A percentile compares a stretch with the other conserved stretches of the same genome.
Evolutionary conservation across 2,329 filamentous ascomycete species (phyloP).

Genomic region (Orbilia brochopaga): DNA sequence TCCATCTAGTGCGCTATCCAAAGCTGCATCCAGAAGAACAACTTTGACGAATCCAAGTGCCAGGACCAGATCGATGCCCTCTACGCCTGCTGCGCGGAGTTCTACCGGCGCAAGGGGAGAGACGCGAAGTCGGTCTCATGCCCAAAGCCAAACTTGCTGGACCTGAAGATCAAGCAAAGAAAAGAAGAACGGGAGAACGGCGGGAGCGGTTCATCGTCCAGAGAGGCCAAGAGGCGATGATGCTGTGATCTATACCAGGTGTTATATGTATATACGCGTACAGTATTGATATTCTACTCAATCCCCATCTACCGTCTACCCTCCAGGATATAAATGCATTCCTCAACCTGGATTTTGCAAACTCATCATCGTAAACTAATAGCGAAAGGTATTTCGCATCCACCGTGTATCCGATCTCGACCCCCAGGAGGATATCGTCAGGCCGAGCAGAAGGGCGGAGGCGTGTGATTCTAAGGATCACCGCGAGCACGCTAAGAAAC

Average conservation of each 20-base stretch:
- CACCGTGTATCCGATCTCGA: constrained; percentile 50
- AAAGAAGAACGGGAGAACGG: constrained; percentile 58
- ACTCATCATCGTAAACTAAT: neutral
- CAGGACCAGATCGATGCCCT: constrained; percentile 77
- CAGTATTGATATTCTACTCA: neutral
- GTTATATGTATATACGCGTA: neutral
- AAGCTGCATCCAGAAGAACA: constrained; percentile 85
- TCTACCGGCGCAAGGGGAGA: constrained; percentile 81
- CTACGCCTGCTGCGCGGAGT: constrained; percentile 90
- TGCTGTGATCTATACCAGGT: constrained; percentile 17
- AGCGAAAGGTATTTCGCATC: constrained; percentile 41
- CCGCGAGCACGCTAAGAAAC: constrained; percentile 95
- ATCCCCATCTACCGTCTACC: neutral
- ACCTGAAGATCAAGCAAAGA: constrained; percentile 83
- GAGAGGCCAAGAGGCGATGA: constrained; percentile 55
- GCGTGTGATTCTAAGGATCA: constrained; percentile 70
- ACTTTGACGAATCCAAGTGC: constrained; percentile 85
- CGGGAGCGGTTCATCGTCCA: constrained; percentile 8
- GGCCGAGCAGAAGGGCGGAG: constrained; percentile 48
- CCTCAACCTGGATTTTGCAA: neutral
- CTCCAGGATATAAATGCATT: neutral
- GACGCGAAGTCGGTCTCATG: constrained; percentile 79
- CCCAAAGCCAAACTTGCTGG: constrained; percentile 78
- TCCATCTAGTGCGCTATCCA: constrained; percentile 45
- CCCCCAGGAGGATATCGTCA: constrained; percentile 49